phyloP scores from a whole-genome alignment of 352 stramenopile genomes.

The Albugo candida region DNA sequence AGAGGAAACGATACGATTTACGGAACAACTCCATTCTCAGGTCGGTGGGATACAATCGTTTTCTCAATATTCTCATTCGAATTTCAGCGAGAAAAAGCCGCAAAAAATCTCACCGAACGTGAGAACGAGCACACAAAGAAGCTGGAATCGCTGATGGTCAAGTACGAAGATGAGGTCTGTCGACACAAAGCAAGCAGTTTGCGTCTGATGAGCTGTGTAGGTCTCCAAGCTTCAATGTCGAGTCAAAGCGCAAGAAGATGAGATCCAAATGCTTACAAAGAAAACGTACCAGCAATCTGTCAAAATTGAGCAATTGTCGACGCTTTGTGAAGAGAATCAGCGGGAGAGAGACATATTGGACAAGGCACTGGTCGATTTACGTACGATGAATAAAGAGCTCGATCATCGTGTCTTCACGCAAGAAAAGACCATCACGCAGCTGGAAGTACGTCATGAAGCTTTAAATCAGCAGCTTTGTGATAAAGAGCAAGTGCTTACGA shows the following conservation, averaged over 20 bases:
- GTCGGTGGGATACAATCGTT: conserved; percentile 1
- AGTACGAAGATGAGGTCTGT: conserved; percentile 49
- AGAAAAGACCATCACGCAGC: conserved; percentile 64
- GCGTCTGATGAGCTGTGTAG: too few relatives aligned
- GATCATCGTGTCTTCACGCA: conserved; percentile 62
- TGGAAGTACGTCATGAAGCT: conserved; percentile 43
- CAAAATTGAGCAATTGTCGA: conserved; percentile 46
- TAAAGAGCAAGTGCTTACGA: conserved; percentile 53
- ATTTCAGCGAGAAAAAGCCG: conserved; percentile 21
- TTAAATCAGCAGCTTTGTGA: conserved; percentile 59
- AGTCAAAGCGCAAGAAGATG: conserved; percentile 24
- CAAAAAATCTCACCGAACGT: conserved; percentile 23
- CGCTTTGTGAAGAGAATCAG: conserved; percentile 34
- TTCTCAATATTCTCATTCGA: background rate
- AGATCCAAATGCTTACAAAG: conserved; percentile 39
- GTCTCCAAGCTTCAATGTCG: conserved; percentile 12
- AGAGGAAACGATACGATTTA: conserved; percentile 43
- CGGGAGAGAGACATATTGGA: conserved; percentile 19
- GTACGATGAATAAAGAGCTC: conserved; percentile 56
- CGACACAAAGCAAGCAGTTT: too few relatives aligned
- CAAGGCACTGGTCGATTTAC: conserved; percentile 31
- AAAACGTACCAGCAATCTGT: conserved; percentile 64
- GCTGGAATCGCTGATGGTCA: conserved; percentile 27
- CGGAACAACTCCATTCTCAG: conserved; percentile 36
- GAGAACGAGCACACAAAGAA: conserved; percentile 49